phyloP scores from a whole-genome alignment of 108 stramenopile genomes.

The Heterococcus sp. region DNA sequence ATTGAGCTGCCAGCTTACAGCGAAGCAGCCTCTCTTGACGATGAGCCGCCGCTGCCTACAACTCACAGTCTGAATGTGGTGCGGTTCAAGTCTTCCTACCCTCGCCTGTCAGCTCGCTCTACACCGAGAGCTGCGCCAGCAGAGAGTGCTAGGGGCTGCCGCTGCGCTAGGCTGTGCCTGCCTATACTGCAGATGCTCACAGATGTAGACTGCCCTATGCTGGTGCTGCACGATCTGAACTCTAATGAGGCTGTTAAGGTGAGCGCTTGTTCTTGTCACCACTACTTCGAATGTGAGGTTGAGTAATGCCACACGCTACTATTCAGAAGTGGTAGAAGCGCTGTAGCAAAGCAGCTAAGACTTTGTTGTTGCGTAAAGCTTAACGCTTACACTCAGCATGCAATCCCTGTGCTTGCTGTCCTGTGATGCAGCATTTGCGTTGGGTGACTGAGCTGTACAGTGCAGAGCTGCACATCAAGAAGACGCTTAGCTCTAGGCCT shows the following conservation, averaged over 20 bases:
- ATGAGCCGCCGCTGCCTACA: neutral
- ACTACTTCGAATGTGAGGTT: too few species aligned
- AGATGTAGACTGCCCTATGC: neutral
- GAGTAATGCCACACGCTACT: too few species aligned
- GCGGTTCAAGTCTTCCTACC: neutral
- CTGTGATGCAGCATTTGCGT: neutral
- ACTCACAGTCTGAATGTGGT: neutral
- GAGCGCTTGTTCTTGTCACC: too few species aligned
- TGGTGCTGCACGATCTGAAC: neutral
- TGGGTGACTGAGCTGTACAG: neutral
- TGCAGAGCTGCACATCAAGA: neutral
- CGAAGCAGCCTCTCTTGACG: neutral
- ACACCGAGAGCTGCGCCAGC: neutral
- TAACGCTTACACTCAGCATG: too few species aligned
- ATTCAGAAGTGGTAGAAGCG: too few species aligned
- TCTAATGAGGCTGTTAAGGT: neutral
- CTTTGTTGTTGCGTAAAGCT: too few species aligned
- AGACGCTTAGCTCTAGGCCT: neutral
- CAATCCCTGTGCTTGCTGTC: too few species aligned
- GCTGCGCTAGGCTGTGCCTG: neutral
- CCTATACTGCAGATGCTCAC: neutral
- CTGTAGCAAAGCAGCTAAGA: too few species aligned
- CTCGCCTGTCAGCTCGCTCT: neutral
- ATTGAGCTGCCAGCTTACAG: neutral
- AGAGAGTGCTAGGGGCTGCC: neutral